These are phyloP conservation scores for Aspergillus terreus DNA, from an alignment of 2,329 filamentous ascomycete species.

Conservation along the genomic window DNA sequence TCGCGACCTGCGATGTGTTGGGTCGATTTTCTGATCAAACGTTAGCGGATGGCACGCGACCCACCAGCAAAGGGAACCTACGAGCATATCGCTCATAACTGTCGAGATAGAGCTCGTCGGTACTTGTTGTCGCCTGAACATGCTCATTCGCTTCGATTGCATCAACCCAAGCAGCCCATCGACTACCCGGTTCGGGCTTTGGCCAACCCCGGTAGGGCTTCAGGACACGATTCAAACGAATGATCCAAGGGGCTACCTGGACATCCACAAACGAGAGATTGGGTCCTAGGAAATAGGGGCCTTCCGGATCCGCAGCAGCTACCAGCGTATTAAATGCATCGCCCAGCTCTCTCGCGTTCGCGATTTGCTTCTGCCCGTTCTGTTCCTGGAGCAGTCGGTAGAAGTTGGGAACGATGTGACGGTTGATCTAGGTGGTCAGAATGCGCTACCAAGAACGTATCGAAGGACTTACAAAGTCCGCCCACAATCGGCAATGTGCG, in stretches of 20 bases:
- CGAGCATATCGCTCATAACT: constrained; percentile 62
- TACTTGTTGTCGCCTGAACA: constrained; percentile 65
- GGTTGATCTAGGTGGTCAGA: constrained; percentile 60
- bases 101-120: constrained; percentile 62
- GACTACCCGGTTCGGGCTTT: constrained; percentile 57
- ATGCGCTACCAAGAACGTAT: constrained; percentile 26
- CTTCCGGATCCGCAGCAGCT: constrained; percentile 54
- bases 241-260: constrained; percentile 70
- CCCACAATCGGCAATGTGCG: constrained; percentile 75
- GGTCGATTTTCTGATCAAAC: constrained; percentile 53
- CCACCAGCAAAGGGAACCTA: constrained; percentile 28
- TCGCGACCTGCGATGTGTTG: constrained; percentile 55
- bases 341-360: constrained; percentile 60
- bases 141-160: constrained; percentile 64
- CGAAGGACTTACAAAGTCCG: constrained; percentile 62
- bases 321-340: constrained; percentile 62
- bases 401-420: constrained; percentile 71
- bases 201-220: constrained; percentile 64
- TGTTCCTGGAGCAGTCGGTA: constrained; percentile 68
- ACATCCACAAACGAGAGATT: constrained; percentile 66
- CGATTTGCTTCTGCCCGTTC: constrained; percentile 56
- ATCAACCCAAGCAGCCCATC: constrained; percentile 67
- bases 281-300: constrained; percentile 66
- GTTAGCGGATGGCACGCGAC: constrained; percentile 9
- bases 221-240: constrained; percentile 64